phyloP scores from a whole-genome alignment of 768 basidiomycete genomes.

The Lactarius indigo region DNA sequence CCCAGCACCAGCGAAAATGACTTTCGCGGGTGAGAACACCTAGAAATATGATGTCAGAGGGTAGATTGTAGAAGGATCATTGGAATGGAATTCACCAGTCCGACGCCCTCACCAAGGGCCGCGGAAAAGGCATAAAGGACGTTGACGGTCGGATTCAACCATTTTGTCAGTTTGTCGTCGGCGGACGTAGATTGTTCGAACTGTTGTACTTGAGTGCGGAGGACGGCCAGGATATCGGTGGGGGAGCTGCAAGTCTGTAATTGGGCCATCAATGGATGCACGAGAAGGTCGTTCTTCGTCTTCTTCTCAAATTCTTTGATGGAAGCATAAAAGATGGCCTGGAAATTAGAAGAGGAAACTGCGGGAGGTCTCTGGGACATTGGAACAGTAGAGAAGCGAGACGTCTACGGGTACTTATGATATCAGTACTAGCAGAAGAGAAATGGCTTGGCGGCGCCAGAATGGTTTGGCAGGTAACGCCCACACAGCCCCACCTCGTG shows the following conservation, averaged over 20 bases:
- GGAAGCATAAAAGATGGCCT: not conserved
- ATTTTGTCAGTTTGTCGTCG: not conserved
- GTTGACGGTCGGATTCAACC: not conserved
- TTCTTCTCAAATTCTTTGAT: not conserved
- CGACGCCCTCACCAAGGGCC: not conserved
- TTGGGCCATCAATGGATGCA: not conserved
- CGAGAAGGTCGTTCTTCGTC: not conserved
- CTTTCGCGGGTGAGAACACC: not conserved
- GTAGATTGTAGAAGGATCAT: not conserved
- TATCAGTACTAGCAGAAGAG: not conserved
- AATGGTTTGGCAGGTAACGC: too few relatives aligned
- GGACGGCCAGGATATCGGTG: not conserved
- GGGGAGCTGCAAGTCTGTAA: not conserved
- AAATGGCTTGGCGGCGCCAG: too few relatives aligned
- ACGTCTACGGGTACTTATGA: too few relatives aligned
- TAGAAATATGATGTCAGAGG: not conserved
- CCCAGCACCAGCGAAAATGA: not conserved
- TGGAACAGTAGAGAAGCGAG: too few relatives aligned
- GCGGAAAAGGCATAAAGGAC: not conserved
- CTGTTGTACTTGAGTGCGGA: not conserved
- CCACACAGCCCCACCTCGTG: too few relatives aligned
- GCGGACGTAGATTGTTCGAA: not conserved
- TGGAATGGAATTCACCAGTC: not conserved
- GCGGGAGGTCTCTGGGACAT: not conserved
- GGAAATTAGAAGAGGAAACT: not conserved